Evolutionary conservation across 192 early-diverging fungal species (phyloP), one percentile per base, ranked within the genome.

Genomic region (Coemansia sp.): DNA sequence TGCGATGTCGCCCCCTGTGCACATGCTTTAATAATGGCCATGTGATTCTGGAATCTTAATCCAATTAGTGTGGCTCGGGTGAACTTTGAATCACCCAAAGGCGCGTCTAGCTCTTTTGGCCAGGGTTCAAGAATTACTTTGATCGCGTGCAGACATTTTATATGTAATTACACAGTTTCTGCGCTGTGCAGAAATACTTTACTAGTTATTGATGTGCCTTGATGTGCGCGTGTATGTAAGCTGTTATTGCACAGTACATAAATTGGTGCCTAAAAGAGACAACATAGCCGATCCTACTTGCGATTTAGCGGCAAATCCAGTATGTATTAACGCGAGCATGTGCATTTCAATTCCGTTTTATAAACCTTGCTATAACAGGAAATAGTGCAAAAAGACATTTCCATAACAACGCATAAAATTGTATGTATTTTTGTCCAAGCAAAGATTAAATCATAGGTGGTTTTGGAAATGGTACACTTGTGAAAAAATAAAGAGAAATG

Each of bases 391-490:
- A 14, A n/a, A n/a, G 41, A 16, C 14, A 45, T 45, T 45, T 45
- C 41, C 41, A 45, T 13, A 45, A 45, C 4, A 10, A 45, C 12
- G 41, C 41, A n/a, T 45, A 45, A 45, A 16, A n/a, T 16, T 45
- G 12, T 13, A 45, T 45, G 12, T 45, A 16, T 16, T 45, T 45
- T 45, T 45, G 41, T 45, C 16, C 57, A 43, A 19, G 48, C 50
- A 52, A 10, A 22, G 24, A 52, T 10, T 19, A 41, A 41, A 41
- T 26, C 27, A 57, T 43, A 53, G 39, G 59, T 55, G 23, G 22
- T 49, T 35, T 35, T 55, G 53, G 53, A 32, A 62, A 68, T 68
- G 51, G 51, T 62, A 68, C 59, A 68, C 59, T 57, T 62, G 52
- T 32, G 24, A 48, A 16, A 53, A 55, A 65, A 35, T 35, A 50